Evolutionary conservation across 2,329 filamentous ascomycete species (phyloP), one percentile per base, ranked within the genome.

Genomic region (Sarocladium strictum): DNA sequence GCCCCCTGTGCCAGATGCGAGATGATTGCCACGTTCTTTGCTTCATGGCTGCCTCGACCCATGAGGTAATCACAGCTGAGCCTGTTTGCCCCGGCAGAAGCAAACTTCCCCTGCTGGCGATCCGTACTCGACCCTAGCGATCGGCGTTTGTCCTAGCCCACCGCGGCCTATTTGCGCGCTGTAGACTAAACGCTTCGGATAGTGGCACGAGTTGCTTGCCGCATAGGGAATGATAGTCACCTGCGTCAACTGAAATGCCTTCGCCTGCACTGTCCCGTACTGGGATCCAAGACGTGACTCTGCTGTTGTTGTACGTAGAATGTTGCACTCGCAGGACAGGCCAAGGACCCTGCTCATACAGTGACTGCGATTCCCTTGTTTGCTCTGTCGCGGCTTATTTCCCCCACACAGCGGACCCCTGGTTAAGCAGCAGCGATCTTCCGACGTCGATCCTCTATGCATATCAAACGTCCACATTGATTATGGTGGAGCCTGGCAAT

Each of bases 381-480:
- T 49, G 21, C 24, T 27, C 43, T 32, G 14, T 6, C 21, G 47
- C 27, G 21, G 27, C 47, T 35, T 9, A 14, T 33, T 7, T 17
- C 29, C 47, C 29, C 47, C 47, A 10, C 47, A 35, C 47, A 51
- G 29, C 7, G n/a, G 23, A 33, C 47, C 47, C 47, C 47, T 35
- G 43, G 26, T 49, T 23, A 49, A 32, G 23, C 26, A 32, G n/a
- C 47, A 51, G 47, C 47, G 47, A 51, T 51, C 47, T 35, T 51
- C 47, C 47, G 47, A 14, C 27, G 47, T 35, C 47, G 47, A 51
- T 51, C 47, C 27, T 29, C 14, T 33, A n/a, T 35, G 47, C 26
- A 51, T 51, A 14, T 4, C 27, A 12, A n/a, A 21, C 29, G 5
- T 51, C 47, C 27, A 15, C 23, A 29, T 12, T 35, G 47, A 51